Evolutionary conservation across 768 basidiomycete genomes (phyloP).

Genomic region (Albatrellus ellisii): DNA sequence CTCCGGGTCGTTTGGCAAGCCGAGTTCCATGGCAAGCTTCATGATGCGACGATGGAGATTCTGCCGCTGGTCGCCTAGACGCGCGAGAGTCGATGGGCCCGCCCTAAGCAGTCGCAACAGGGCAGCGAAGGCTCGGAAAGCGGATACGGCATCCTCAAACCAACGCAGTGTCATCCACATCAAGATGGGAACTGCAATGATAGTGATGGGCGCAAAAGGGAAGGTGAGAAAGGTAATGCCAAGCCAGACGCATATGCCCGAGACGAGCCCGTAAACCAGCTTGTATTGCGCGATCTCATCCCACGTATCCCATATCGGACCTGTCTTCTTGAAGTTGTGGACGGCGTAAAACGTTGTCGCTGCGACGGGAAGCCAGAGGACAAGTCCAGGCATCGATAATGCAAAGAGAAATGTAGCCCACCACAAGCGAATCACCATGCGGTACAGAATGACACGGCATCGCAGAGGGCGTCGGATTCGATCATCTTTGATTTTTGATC

Average conservation of each 20-base stretch:
- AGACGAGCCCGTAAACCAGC: constrained; percentile 67
- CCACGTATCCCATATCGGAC: constrained; percentile 76
- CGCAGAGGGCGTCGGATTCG: constrained; percentile 57
- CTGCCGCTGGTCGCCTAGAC: constrained; percentile 38
- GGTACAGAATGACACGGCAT: constrained; percentile 39
- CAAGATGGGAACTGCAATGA: constrained; percentile 47
- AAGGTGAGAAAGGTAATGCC: constrained; percentile 41
- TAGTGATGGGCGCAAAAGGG: constrained; percentile 44
- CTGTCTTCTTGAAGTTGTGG: constrained; percentile 66
- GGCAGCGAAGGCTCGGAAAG: constrained; percentile 60
- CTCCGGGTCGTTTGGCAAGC: constrained; percentile 61
- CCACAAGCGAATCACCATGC: constrained; percentile 49
- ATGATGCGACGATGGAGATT: constrained; percentile 54
- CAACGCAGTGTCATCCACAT: constrained; percentile 91
- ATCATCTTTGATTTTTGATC: constrained; percentile 73
- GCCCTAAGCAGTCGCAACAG: constrained; percentile 50
- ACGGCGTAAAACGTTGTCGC: constrained; percentile 55
- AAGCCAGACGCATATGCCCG: constrained; percentile 59
- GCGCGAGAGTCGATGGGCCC: constrained; percentile 40
- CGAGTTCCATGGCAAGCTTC: constrained; percentile 46
- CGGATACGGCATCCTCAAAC: constrained; percentile 74
- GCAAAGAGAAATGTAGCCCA: constrained; percentile 52
- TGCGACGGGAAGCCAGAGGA: constrained; percentile 79
- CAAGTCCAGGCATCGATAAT: constrained; percentile 61
- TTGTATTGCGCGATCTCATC: constrained; percentile 89